Evolutionary conservation across 495 filamentous ascomycete species (phyloP).

Genomic region (Elasticomyces elasticus): DNA sequence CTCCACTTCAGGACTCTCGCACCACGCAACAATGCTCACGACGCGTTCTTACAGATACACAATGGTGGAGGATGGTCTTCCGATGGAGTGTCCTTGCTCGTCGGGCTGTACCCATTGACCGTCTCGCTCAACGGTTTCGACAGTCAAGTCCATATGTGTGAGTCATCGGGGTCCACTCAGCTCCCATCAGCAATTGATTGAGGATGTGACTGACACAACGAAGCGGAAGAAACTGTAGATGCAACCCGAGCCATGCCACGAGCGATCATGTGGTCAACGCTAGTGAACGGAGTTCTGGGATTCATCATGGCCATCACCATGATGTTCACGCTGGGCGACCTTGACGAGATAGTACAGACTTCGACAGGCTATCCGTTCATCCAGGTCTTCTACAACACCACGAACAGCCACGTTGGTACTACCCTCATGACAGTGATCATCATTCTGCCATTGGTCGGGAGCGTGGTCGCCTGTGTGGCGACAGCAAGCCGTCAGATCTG

Average conservation of each 20-base stretch:
- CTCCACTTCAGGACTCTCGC: constrained; percentile 22
- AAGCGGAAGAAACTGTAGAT: constrained; percentile 17
- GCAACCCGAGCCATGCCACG: constrained; percentile 8
- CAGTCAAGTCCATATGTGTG: constrained; percentile 15
- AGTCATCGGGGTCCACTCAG: too few species aligned
- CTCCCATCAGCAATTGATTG: too few species aligned
- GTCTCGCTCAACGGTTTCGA: constrained; percentile 1
- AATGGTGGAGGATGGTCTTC: constrained; percentile 27
- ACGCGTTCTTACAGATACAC: constrained; percentile 23
- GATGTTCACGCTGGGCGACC: constrained; percentile 16
- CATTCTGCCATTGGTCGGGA: not conserved
- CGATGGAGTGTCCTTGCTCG: constrained; percentile 7
- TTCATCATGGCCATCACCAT: constrained; percentile 15
- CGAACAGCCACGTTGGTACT: constrained; percentile 8
- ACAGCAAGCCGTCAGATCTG: constrained; percentile 20
- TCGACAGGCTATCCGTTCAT: constrained; percentile 17
- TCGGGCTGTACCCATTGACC: constrained; percentile 8
- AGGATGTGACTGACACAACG: not conserved
- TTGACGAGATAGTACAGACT: constrained; percentile 8
- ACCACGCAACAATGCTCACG: constrained; percentile 15
- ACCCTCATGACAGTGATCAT: constrained; percentile 12
- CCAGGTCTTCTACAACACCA: constrained; percentile 21
- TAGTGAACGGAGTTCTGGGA: constrained; percentile 7
- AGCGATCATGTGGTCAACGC: constrained; percentile 12
- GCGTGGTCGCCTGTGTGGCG: constrained; percentile 8